phyloP scores from a whole-genome alignment of 1,284 basidiomycete species.

The Apiotrichum laibachii region DNA sequence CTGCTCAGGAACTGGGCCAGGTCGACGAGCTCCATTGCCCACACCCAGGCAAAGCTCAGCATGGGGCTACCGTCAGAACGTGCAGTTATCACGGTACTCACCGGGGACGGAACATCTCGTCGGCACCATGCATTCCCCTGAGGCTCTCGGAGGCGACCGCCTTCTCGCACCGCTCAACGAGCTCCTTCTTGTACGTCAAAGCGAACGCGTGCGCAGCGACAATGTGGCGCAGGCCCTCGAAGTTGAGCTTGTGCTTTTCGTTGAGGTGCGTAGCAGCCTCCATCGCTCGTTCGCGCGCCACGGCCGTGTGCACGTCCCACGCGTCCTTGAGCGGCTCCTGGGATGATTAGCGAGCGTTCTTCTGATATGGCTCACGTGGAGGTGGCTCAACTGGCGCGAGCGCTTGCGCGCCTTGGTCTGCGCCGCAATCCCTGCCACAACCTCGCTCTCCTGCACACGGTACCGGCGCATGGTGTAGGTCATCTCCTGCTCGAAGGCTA shows the following conservation, averaged over 20 bases:
- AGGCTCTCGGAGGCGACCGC: constrained; percentile 9
- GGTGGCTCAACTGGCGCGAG: constrained; percentile 27
- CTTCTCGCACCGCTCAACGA: constrained; percentile 35
- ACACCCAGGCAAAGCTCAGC: constrained; percentile 48
- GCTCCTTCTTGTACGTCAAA: constrained; percentile 33
- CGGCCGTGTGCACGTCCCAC: constrained; percentile 26
- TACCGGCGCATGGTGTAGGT: constrained; percentile 42
- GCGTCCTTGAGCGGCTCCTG: constrained; percentile 41
- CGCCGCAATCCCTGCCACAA: constrained; percentile 39
- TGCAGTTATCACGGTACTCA: constrained; percentile 9
- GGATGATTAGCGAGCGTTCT: background rate
- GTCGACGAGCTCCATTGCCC: constrained; percentile 38
- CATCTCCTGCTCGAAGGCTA: constrained; percentile 34
- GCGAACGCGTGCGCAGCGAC: constrained; percentile 42
- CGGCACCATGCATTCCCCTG: constrained; percentile 3
- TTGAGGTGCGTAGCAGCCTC: constrained; percentile 20
- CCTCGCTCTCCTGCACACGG: constrained; percentile 39
- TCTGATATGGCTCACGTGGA: constrained; percentile 5
- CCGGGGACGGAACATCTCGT: constrained; percentile 24
- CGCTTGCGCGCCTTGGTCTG: constrained; percentile 38
- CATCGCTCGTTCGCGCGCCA: constrained; percentile 19
- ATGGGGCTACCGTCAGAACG: constrained; percentile 32
- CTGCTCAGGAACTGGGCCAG: background rate
- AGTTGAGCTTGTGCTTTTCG: background rate
- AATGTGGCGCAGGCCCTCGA: constrained; percentile 28